These are phyloP conservation scores for Fusarium oxysporum DNA, from an alignment of 2,329 filamentous ascomycete species.

Conservation along the genomic window DNA sequence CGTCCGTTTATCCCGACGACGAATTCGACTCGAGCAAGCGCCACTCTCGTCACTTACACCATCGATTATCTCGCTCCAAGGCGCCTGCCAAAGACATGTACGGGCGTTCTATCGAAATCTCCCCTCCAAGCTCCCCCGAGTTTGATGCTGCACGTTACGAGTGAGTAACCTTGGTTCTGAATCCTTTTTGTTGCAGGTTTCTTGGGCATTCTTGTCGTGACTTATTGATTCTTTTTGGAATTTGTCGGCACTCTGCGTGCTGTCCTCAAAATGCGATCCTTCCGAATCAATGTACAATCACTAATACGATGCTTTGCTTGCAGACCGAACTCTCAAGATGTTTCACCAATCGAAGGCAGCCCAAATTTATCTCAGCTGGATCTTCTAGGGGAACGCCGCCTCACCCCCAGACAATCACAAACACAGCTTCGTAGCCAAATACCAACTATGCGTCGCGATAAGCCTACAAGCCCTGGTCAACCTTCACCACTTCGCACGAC, in stretches of 20 bases:
- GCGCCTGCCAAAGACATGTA: conserved; percentile 45
- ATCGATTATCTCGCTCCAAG: conserved; percentile 52
- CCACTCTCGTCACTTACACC: conserved; percentile 21
- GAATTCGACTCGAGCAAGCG: conserved; percentile 35
- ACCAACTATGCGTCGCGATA: conserved; percentile 64
- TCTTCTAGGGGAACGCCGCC: conserved; percentile 30
- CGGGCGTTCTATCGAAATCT: conserved; percentile 55
- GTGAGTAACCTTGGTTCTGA: conserved; percentile 54
- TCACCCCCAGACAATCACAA: conserved; percentile 30
- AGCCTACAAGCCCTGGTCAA: conserved; percentile 58
- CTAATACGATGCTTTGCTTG: conserved; percentile 42
- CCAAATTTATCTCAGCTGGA: conserved; percentile 52
- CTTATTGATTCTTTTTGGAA: conserved; percentile 3
- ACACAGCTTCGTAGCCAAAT: conserved; percentile 56
- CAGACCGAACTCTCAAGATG: conserved; percentile 51
- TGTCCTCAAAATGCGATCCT: conserved; percentile 25
- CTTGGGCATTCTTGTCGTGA: conserved; percentile 27
- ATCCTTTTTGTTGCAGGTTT: conserved; percentile 6
- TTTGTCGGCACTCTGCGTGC: background rate
- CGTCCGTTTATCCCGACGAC: conserved; percentile 62
- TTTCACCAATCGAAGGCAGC: conserved; percentile 66
- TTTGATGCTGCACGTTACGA: conserved; percentile 49
- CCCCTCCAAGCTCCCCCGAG: conserved; percentile 69
- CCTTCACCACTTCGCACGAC: conserved; percentile 53
- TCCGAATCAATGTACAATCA: conserved; percentile 12